A percentile compares a stretch with the other conserved stretches of the same genome.
These are phyloP conservation scores for Suillus variegatus DNA, from an alignment of 768 basidiomycete genomes.

Conservation along the genomic window DNA sequence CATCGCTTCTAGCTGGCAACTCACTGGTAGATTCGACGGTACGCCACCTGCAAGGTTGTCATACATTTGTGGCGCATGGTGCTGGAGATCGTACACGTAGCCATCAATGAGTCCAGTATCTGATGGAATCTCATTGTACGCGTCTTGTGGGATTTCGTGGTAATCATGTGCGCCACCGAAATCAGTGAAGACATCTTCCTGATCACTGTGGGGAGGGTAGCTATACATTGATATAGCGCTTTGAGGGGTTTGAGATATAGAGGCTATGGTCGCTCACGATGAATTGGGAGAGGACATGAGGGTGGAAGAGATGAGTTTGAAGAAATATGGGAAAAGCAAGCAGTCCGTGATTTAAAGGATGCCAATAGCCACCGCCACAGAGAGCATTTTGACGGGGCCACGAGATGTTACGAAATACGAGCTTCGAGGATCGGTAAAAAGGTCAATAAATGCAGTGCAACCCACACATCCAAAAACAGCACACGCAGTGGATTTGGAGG, in stretches of 20 bases:
- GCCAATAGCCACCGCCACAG: conserved; percentile 13
- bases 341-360: conserved; percentile 25
- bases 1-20: not conserved
- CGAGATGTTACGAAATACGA: conserved; percentile 21
- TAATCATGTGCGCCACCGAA: not conserved
- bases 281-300: not conserved
- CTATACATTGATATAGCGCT: not conserved
- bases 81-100: not conserved
- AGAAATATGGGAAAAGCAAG: conserved; percentile 9
- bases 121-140: not conserved
- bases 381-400: conserved; percentile 21
- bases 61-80: not conserved
- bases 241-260: too few species aligned
- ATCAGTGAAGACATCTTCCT: not conserved
- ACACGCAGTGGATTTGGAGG: not conserved
- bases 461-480: conserved; percentile 6
- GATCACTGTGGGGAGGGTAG: not conserved
- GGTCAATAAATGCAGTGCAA: conserved; percentile 22
- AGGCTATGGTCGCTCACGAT: not conserved
- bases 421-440: conserved; percentile 9
- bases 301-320: conserved; percentile 4
- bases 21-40: not conserved
- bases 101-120: not conserved
- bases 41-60: not conserved
- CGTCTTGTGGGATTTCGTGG: too few species aligned